These are phyloP conservation scores for Blastocystis sp. DNA, from an alignment of 352 stramenopile genomes.

Conservation along the genomic window DNA sequence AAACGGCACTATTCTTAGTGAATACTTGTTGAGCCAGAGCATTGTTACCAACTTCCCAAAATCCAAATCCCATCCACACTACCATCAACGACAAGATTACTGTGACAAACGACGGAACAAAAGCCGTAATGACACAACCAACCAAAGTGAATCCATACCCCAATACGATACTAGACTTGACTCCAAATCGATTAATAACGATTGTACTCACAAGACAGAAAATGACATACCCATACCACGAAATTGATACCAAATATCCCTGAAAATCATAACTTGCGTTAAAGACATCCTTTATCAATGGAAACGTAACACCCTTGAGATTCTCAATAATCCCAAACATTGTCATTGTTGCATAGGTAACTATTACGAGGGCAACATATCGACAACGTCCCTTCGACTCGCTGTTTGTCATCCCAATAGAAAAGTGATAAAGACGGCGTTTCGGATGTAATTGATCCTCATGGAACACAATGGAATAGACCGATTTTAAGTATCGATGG, in stretches of 20 bases:
- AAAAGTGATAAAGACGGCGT: not conserved
- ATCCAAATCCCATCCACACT: constrained; percentile 58
- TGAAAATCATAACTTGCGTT: constrained; percentile 21
- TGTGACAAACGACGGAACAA: not conserved
- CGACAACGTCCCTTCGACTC: not conserved
- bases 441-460: not conserved
- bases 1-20: constrained; percentile 22
- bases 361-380: not conserved
- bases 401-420: not conserved
- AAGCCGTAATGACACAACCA: not conserved
- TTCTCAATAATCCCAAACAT: constrained; percentile 47
- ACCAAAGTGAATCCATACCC: constrained; percentile 12
- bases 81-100: constrained; percentile 31
- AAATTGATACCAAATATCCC: constrained; percentile 38
- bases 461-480: not conserved
- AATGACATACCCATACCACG: constrained; percentile 56
- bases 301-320: constrained; percentile 41
- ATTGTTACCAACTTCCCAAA: constrained; percentile 44
- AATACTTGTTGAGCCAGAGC: constrained; percentile 5
- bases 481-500: not conserved
- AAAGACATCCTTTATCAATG: constrained; percentile 20
- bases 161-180: constrained; percentile 5
- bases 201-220: constrained; percentile 48
- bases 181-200: constrained; percentile 12
- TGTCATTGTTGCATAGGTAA: constrained; percentile 2